Evolutionary conservation across 164 flowering plant species (phyloP).

Genomic region (Dillenia turbinata): DNA sequence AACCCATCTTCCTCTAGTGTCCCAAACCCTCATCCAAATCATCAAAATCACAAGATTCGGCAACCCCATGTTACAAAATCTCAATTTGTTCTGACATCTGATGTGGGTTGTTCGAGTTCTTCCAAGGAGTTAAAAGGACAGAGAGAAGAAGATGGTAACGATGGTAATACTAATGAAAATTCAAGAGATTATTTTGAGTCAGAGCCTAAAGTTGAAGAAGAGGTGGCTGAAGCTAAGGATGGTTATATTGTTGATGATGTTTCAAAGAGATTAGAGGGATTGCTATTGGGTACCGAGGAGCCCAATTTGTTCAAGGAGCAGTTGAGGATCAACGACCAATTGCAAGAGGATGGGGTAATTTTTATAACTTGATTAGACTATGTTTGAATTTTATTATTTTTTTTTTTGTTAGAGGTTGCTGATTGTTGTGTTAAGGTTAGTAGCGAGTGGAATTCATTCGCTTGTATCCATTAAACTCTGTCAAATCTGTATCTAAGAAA

Average conservation of each 20-base stretch:
- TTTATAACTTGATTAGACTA: background rate
- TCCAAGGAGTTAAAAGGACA: slow-evolving; percentile 5
- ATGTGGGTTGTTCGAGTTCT: slow-evolving; percentile 14
- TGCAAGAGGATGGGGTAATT: slow-evolving; percentile 73
- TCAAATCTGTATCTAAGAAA: too few relatives aligned
- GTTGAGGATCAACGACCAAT: slow-evolving; percentile 51
- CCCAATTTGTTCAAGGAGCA: slow-evolving; percentile 55
- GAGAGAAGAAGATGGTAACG: slow-evolving; percentile 4
- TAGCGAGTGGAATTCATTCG: too few relatives aligned
- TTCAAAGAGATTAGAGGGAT: slow-evolving; percentile 34
- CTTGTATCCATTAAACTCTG: too few relatives aligned
- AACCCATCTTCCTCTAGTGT: background rate
- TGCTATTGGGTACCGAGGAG: slow-evolving; percentile 36
- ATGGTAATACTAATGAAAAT: background rate
- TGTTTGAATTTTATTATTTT: background rate
- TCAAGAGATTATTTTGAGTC: slow-evolving; percentile 4
- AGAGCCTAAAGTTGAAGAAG: slow-evolving; percentile 4
- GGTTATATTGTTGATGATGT: slow-evolving; percentile 19
- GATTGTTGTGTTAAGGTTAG: too few relatives aligned
- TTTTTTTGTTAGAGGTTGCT: slow-evolving; percentile 5
- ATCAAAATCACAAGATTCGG: slow-evolving; percentile 15
- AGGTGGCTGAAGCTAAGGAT: slow-evolving; percentile 10
- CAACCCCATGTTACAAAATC: slow-evolving; percentile 8
- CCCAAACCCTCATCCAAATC: background rate
- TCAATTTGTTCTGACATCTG: slow-evolving; percentile 7